Conservation (phyloP, 352 stramenopile species). For the Phytophthora meadii region DNA sequence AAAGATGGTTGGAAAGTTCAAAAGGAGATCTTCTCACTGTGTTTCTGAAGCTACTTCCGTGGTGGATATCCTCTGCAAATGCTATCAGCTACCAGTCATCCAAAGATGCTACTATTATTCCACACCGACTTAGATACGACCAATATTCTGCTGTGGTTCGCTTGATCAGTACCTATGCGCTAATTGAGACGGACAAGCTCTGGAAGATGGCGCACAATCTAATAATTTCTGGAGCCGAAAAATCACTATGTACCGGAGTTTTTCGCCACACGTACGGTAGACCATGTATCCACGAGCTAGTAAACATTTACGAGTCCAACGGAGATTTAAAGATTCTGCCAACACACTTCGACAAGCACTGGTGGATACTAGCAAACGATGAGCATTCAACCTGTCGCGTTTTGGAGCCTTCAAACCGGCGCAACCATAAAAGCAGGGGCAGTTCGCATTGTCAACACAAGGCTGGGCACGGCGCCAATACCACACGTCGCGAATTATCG, state of each 20-base stretch:
- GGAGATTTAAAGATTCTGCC: constrained; percentile 1
- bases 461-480: not conserved
- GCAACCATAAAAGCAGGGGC: not conserved
- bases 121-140: not conserved
- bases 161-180: not conserved
- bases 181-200: not conserved
- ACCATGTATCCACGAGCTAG: constrained; percentile 12
- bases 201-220: constrained; percentile 1
- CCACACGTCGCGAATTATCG: not conserved
- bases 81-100: not conserved
- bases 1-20: constrained; percentile 1
- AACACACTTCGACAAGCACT: constrained; percentile 6
- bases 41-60: constrained; percentile 5
- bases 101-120: not conserved
- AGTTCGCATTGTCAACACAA: not conserved
- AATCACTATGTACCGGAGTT: not conserved
- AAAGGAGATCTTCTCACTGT: constrained; percentile 1
- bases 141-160: not conserved
- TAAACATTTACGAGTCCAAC: not conserved
- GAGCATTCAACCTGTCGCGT: not conserved
- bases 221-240: not conserved
- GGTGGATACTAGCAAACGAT: not conserved
- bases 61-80: constrained; percentile 1
- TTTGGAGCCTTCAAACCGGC: not conserved
- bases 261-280: not conserved